A percentile compares a stretch with the other conserved stretches of the same genome.
These are phyloP conservation scores for Prosopis cineraria DNA, from an alignment of 306 rosid genomes.

Conservation along the genomic window DNA sequence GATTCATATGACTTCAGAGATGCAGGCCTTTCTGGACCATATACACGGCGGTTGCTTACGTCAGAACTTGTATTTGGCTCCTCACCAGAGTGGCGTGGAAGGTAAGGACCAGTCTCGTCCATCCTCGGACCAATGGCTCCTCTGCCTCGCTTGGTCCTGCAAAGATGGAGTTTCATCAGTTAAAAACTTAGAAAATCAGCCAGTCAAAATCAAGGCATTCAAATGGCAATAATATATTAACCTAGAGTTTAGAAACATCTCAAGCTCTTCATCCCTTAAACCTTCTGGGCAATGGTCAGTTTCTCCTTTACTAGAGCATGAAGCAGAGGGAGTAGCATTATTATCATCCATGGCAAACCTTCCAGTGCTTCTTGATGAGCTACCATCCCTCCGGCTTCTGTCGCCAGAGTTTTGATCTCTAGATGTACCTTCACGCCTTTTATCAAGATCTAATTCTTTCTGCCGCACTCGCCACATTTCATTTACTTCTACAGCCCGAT, in stretches of 20 bases:
- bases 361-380: conserved; percentile 31
- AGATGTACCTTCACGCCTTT: conserved; percentile 48
- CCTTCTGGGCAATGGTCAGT: conserved; percentile 48
- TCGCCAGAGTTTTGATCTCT: conserved; percentile 42
- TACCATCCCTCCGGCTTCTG: conserved; percentile 34
- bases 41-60: conserved; percentile 35
- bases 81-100: conserved; percentile 46
- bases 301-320: conserved; percentile 53
- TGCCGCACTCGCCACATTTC: conserved; percentile 70
- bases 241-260: conserved; percentile 82
- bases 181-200: neutral
- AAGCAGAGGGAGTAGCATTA: conserved; percentile 42
- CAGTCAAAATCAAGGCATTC: neutral
- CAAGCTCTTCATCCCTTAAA: conserved; percentile 79
- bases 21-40: conserved; percentile 54
- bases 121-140: conserved; percentile 94
- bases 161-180: conserved; percentile 26
- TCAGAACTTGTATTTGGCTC: conserved; percentile 40
- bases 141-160: conserved; percentile 92
- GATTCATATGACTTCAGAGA: conserved; percentile 40
- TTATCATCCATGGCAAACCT: conserved; percentile 32
- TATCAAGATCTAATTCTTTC: conserved; percentile 65
- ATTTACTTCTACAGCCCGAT: conserved; percentile 68
- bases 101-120: conserved; percentile 97
- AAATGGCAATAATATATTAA: conserved; percentile 16